Base-by-base conservation (phyloP, 768 basidiomycete species). In the Trametes sanguinea region DNA sequence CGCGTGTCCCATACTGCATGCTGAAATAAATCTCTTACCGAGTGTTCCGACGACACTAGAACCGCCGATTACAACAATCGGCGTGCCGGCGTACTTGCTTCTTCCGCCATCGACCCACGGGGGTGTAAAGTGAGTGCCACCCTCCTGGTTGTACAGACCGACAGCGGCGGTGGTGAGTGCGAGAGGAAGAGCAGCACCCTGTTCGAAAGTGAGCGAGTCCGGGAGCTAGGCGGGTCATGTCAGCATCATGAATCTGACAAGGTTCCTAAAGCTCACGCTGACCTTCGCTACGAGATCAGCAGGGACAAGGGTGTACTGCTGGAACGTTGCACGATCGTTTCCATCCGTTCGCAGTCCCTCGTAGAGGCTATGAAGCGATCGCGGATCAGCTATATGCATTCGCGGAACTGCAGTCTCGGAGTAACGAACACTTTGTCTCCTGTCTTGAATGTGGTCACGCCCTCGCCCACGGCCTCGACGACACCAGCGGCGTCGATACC, bases 371-470 rank as follows among this genome's bases (percentile, higher is more conserved):
- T 11, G 35, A 2, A 37, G 6, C 35, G 35, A 11, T 37, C 35
- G 6, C 11, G 35, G 6, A 37, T 37, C 35, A 37, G 35, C 35
- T 11, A 11, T 6, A 6, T 37, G 35, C 35, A 6, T 6, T 37
- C 35, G 11, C 35, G 6, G 11, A 37, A 37, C 22, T 1, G 35
- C 35, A 37, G 35, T 6, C 6, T 1, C 35, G 6, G 4, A 2
- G 5, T 4, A 4, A 46, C 70, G 52, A 39, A 73, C 70, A 76
- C 72, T 59, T 68, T 65, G 57, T 77, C 76, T 10, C 77, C 77
- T 13, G 65, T 64, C 43, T 67, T 67, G 56, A 72, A 74, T 45
- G 65, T 61, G 11, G 63, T 58, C 0, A 78, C 77, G 14, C 70
- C 73, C 35, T 73, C 70, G 3, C 78, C 78, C 17, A 73, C 69